Evolutionary conservation across 371 early-diverging fungal genomes (phyloP).

Genomic region (Mortierella sp.): DNA sequence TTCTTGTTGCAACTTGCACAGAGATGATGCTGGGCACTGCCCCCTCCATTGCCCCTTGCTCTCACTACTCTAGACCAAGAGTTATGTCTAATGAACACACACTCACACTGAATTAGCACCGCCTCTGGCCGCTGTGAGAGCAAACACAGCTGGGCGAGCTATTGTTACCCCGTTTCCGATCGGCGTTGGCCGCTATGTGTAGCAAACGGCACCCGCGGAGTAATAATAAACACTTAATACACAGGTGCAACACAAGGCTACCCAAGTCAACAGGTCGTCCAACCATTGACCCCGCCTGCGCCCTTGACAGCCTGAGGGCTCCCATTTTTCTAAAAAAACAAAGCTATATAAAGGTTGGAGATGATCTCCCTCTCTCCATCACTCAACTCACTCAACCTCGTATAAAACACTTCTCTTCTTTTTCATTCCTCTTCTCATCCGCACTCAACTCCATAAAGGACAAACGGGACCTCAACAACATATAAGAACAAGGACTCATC

Average conservation of each 20-base stretch:
- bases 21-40: not conserved
- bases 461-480: not conserved
- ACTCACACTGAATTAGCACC: conserved; percentile 7
- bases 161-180: conserved; percentile 7
- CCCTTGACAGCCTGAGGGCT: conserved; percentile 15
- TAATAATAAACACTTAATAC: not conserved
- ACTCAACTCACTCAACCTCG: not conserved
- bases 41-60: not conserved
- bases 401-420: not conserved
- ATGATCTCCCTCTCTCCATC: not conserved
- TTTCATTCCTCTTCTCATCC: not conserved
- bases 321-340: not conserved
- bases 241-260: not conserved
- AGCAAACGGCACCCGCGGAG: conserved; percentile 4
- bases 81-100: not conserved
- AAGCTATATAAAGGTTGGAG: conserved; percentile 7
- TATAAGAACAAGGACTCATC: not conserved
- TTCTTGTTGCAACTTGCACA: not conserved
- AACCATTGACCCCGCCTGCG: not conserved
- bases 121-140: not conserved
- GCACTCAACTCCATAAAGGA: not conserved
- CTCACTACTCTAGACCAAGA: not conserved
- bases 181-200: not conserved
- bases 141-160: not conserved
- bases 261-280: not conserved